Evolutionary conservation across 768 basidiomycete genomes (phyloP).

Genomic region (Scleroderma citrinum): DNA sequence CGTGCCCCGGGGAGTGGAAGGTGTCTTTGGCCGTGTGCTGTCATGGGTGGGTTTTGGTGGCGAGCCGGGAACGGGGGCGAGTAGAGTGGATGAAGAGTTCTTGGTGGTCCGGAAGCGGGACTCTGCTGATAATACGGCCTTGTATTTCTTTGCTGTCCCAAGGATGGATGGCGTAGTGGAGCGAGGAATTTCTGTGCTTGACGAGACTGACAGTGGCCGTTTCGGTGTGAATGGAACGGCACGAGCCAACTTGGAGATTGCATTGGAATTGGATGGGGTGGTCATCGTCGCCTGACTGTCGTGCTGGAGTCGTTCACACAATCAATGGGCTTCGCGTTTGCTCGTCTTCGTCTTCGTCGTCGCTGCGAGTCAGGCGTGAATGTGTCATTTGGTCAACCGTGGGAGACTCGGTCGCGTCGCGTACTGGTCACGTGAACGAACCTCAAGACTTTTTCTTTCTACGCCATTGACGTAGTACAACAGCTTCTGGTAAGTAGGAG

Average conservation of each 20-base stretch:
- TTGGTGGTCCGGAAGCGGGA: slow-evolving; percentile 28
- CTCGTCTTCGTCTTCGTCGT: background rate
- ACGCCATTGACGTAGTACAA: slow-evolving; percentile 56
- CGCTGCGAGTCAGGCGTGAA: background rate
- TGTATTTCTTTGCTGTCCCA: slow-evolving; percentile 58
- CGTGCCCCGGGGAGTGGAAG: slow-evolving; percentile 46
- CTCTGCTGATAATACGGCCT: slow-evolving; percentile 51
- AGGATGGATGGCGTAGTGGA: slow-evolving; percentile 33
- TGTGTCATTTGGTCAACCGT: slow-evolving; percentile 19
- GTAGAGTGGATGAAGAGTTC: slow-evolving; percentile 20
- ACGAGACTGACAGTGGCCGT: slow-evolving; percentile 37
- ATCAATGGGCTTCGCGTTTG: slow-evolving; percentile 5
- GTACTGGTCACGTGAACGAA: background rate
- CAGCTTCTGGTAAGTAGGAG: slow-evolving; percentile 49
- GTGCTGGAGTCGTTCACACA: slow-evolving; percentile 1
- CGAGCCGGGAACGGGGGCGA: slow-evolving; percentile 47
- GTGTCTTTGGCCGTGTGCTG: slow-evolving; percentile 45
- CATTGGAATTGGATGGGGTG: slow-evolving; percentile 12
- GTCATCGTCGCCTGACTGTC: slow-evolving; percentile 2
- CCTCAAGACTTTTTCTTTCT: slow-evolving; percentile 41
- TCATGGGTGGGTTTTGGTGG: slow-evolving; percentile 40
- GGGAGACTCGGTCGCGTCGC: slow-evolving; percentile 25
- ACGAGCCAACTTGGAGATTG: slow-evolving; percentile 34
- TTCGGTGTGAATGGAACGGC: slow-evolving; percentile 51
- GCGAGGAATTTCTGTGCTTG: slow-evolving; percentile 32